Evolutionary conservation across 805 yeast genomes (phyloP), one percentile per base, ranked within the genome.

Genomic region (Jamesozyma piceae): DNA sequence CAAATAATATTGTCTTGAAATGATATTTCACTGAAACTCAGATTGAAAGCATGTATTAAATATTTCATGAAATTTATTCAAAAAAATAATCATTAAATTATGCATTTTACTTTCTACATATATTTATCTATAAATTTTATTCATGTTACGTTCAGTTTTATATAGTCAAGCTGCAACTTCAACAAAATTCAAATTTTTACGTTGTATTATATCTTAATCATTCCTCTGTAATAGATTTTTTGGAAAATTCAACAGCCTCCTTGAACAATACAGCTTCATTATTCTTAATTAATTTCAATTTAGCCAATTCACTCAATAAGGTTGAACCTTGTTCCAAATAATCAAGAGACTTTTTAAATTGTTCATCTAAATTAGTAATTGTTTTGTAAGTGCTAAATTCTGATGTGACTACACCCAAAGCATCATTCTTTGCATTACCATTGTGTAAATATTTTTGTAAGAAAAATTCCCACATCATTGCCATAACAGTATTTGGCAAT

Each of bases 401-500:
- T 3, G 57, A 44, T 10, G 57, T 47, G 13, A 61, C 51, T 37
- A 58, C 45, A 9, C 54, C 38, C 29, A 58, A 37, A 2, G 65
- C 65, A 46, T 61, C 65, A 5, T 43, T 42, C 45, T 58, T 61
- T 9, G 55, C 51, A 32, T 60, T 57, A 26, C 64, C 64, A 39
- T 59, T 62, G 42, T 62, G 66, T 43, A 62, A 43, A 39, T 49
- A 60, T 42, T 60, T 62, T 45, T 62, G 66, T 30, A 62, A 44
- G 43, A 56, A 62, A 36, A 60, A 60, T 43, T 56, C 60, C 57
- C 60, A 57, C 54, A 62, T 59, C 64, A 62, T 60, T 9, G 66
- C 90, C 52, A 79, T 58, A 13, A 82, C 65, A 1, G 86, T 77
- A 53, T 72, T 80, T 45, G 84, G 80, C 27, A 76, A 59, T 34